Percentiles rank a stretch among this genome's conserved stretches.
These are phyloP conservation scores for Lipomyces oligophaga DNA, from an alignment of 805 yeast species.

Conservation along the genomic window DNA sequence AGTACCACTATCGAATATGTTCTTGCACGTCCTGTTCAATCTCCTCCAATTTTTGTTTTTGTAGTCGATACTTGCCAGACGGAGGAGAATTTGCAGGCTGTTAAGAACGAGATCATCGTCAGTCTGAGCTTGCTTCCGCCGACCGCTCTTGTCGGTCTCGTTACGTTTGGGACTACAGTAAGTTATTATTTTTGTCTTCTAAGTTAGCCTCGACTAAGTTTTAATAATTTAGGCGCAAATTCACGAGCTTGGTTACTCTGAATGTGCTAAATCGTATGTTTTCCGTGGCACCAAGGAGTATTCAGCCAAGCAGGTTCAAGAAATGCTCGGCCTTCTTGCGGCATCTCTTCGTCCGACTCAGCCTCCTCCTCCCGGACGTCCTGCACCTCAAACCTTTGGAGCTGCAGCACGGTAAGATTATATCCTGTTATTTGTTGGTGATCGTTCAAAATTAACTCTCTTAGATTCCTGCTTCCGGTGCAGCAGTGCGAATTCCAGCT, in stretches of 20 bases:
- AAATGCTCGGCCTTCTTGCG: conserved; percentile 54
- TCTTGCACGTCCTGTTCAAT: conserved; percentile 70
- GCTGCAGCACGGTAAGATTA: conserved; percentile 32
- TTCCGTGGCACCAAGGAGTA: conserved; percentile 90
- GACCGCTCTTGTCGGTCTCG: conserved; percentile 79
- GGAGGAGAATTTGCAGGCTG: conserved; percentile 75
- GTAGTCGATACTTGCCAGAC: conserved; percentile 89
- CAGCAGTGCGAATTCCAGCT: conserved; percentile 79
- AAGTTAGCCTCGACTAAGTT: not conserved
- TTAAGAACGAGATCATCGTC: conserved; percentile 74
- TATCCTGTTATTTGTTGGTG: not conserved
- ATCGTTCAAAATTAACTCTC: not conserved
- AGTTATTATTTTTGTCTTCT: not conserved
- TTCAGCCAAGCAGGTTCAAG: conserved; percentile 50
- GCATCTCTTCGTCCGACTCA: conserved; percentile 24
- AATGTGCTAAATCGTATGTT: conserved; percentile 69
- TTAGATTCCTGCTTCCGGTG: conserved; percentile 66
- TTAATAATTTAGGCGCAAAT: conserved; percentile 53
- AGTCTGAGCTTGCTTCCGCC: conserved; percentile 81
- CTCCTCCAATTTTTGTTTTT: conserved; percentile 82
- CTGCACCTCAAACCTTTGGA: conserved; percentile 22
- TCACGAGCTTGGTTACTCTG: conserved; percentile 70
- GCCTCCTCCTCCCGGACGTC: conserved; percentile 25
- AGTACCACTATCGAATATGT: conserved; percentile 82
- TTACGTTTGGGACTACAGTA: conserved; percentile 78